These are phyloP conservation scores for Betula pendula DNA, from an alignment of 306 rosid species.

Conservation along the genomic window DNA sequence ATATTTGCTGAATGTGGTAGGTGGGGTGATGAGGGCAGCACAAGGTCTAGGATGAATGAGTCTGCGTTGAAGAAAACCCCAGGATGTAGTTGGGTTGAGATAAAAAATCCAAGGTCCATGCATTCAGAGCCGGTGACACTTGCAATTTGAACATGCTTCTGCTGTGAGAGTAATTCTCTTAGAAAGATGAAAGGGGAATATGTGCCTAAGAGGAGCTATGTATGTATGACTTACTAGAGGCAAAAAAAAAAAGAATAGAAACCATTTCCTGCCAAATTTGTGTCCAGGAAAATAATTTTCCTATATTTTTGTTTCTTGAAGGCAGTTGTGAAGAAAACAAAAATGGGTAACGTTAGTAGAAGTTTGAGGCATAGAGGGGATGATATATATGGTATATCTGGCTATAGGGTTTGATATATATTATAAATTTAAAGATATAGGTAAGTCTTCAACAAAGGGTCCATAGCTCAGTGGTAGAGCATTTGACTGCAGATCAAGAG, in stretches of 20 bases:
- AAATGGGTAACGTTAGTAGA: background rate
- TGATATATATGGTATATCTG: no score
- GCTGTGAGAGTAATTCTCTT: constrained; percentile 12
- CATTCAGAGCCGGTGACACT: constrained; percentile 10
- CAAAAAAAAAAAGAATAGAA: background rate
- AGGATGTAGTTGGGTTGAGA: constrained; percentile 68
- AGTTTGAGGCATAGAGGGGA: no score
- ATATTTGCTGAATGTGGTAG: constrained; percentile 61
- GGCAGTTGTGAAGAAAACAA: background rate
- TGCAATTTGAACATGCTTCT: constrained; percentile 12
- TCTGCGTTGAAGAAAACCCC: constrained; percentile 60
- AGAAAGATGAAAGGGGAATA: constrained; percentile 7
- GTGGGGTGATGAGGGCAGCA: constrained; percentile 50
- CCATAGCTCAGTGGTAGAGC: constrained; percentile 92
- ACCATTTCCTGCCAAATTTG: background rate
- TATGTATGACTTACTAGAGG: background rate
- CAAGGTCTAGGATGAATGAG: constrained; percentile 43
- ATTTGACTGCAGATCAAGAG: constrained; percentile 84
- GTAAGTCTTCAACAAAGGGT: constrained; percentile 12
- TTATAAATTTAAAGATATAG: no score
- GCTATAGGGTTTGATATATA: no score
- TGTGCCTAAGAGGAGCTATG: constrained; percentile 21
- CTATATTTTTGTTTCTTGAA: background rate
- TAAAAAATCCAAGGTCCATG: constrained; percentile 29
- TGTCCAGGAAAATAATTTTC: background rate